Conservation (phyloP, 164 flowering plant genomes). For the Paratinospora sagittata region DNA sequence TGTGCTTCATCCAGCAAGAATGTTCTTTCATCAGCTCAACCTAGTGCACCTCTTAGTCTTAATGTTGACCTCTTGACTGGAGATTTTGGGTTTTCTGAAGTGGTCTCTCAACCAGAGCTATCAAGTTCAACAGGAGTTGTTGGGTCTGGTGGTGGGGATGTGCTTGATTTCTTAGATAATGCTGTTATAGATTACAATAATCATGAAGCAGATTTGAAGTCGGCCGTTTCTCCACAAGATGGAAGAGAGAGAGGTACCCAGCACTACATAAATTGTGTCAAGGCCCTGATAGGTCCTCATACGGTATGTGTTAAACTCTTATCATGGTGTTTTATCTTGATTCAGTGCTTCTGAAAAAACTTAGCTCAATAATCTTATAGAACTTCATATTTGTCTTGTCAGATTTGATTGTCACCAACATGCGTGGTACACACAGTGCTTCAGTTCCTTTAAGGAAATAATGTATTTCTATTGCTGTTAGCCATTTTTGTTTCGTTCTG, state of each 20-base stretch:
- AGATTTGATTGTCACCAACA: not conserved
- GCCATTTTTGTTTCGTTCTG: not conserved
- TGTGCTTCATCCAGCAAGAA: slow-evolving; percentile 29
- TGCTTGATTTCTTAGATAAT: slow-evolving; percentile 69
- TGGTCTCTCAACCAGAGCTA: slow-evolving; percentile 31
- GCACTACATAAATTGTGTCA: slow-evolving; percentile 52
- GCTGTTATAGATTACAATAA: slow-evolving; percentile 30
- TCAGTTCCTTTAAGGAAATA: not conserved
- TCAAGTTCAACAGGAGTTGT: slow-evolving; percentile 17
- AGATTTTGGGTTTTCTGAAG: slow-evolving; percentile 33
- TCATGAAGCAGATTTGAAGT: slow-evolving; percentile 27
- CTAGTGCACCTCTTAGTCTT: slow-evolving; percentile 28
- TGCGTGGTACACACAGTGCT: not conserved
- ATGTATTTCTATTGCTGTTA: not conserved
- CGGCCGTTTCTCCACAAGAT: slow-evolving; percentile 22
- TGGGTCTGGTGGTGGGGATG: slow-evolving; percentile 32
- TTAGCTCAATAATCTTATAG: not conserved
- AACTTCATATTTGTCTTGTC: not conserved
- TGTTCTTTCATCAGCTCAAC: slow-evolving; percentile 25
- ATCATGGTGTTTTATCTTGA: slow-evolving; percentile 3
- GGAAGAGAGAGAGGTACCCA: slow-evolving; percentile 32
- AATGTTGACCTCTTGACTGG: slow-evolving; percentile 75
- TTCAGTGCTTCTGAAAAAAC: not conserved
- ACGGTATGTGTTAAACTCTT: slow-evolving; percentile 37
- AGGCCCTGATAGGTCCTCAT: slow-evolving; percentile 49